phyloP scores from a whole-genome alignment of 169 alveolate species.

The Plasmodium sp. region DNA sequence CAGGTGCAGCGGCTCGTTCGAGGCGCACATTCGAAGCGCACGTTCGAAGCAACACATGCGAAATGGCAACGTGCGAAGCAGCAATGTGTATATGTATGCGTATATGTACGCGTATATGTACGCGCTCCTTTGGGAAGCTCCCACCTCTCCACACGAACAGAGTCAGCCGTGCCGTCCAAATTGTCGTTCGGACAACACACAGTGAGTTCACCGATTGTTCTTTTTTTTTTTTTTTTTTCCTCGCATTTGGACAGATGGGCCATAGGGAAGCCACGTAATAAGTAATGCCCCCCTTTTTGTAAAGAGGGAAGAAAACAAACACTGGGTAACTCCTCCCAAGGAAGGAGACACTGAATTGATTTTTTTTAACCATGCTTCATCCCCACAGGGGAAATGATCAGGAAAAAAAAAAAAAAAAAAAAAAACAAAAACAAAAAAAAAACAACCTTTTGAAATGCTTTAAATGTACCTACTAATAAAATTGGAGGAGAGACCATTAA shows the following conservation, averaged over 20 bases:
- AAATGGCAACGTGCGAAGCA: neutral
- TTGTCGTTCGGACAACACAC: neutral
- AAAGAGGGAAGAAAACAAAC: neutral
- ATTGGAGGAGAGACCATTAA: neutral
- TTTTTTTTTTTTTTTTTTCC: neutral
- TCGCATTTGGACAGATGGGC: neutral
- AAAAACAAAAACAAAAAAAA: neutral
- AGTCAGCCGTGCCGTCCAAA: neutral
- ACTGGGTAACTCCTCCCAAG: neutral
- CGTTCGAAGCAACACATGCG: too few species aligned
- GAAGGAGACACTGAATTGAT: neutral
- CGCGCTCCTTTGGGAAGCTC: neutral
- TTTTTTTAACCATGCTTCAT: neutral
- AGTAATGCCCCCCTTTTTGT: neutral
- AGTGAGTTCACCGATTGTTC: neutral
- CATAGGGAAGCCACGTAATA: neutral
- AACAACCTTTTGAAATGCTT: neutral
- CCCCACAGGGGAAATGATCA: neutral
- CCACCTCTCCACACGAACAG: neutral
- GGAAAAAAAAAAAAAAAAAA: neutral
- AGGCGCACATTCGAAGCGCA: too few species aligned
- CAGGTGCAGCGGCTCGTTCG: too few species aligned
- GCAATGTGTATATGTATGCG: neutral
- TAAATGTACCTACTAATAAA: neutral
- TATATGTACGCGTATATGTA: neutral